These are phyloP conservation scores for Leccinum subspadiceum DNA, from an alignment of 1,284 basidiomycete genomes.

Conservation along the genomic window DNA sequence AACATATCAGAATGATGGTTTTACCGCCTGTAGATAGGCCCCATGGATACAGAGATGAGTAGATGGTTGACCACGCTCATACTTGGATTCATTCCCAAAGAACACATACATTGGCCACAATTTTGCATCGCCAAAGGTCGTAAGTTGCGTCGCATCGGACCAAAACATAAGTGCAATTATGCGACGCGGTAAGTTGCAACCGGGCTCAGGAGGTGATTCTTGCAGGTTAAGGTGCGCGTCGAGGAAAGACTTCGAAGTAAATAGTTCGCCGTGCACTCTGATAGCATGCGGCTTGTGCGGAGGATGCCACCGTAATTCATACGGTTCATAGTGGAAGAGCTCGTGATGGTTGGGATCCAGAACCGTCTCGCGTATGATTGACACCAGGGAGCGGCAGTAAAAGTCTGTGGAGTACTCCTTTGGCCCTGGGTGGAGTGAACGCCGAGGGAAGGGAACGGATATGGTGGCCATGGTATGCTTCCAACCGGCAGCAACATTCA, in stretches of 20 bases:
- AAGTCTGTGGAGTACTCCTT: neutral
- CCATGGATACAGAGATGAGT: neutral
- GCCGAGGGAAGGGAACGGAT: neutral
- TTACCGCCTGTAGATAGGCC: neutral
- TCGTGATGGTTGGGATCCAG: neutral
- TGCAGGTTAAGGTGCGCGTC: neutral
- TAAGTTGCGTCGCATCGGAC: neutral
- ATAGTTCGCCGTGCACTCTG: neutral
- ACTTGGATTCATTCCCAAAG: neutral
- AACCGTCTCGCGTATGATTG: neutral
- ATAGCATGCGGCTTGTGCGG: neutral
- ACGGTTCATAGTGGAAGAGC: neutral
- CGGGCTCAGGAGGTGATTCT: neutral
- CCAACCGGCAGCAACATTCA: neutral
- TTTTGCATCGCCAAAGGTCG: neutral
- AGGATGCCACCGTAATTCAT: neutral
- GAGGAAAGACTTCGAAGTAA: neutral
- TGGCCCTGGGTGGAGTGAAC: neutral
- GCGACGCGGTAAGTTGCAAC: neutral
- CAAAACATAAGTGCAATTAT: neutral
- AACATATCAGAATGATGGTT: neutral
- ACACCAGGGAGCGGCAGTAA: neutral
- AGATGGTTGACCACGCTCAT: neutral
- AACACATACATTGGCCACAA: neutral
- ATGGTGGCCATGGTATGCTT: neutral